Percentiles rank a stretch among this genome's conserved stretches.
Evolutionary conservation across 352 stramenopile species (phyloP).

Genomic region (Peronospora tabacina): DNA sequence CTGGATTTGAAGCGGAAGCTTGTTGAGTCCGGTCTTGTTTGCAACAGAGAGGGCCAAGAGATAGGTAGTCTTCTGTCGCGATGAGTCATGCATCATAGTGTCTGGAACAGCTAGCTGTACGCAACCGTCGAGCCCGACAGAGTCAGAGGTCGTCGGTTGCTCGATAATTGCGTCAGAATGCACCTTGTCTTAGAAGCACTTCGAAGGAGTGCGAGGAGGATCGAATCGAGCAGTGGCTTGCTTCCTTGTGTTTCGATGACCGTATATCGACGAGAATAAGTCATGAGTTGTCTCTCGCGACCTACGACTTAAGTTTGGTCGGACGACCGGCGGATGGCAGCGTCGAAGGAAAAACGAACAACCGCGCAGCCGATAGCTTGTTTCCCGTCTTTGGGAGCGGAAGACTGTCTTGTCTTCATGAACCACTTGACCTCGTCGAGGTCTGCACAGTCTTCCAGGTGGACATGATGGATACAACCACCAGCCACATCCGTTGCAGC

Average conservation of each 20-base stretch:
- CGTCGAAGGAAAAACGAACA: not conserved
- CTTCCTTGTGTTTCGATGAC: slow-evolving; percentile 8
- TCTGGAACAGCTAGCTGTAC: not conserved
- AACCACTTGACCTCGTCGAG: slow-evolving; percentile 8
- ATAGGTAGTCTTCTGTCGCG: slow-evolving; percentile 25
- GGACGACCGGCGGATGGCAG: not conserved
- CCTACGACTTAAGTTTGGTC: not conserved
- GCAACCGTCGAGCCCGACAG: not conserved
- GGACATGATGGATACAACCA: slow-evolving; percentile 1
- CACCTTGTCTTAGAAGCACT: slow-evolving; percentile 9
- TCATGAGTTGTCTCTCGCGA: slow-evolving; percentile 2
- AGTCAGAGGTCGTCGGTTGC: not conserved
- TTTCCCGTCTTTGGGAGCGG: no score
- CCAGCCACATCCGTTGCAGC: not conserved
- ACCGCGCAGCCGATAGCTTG: no score
- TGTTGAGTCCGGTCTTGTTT: slow-evolving; percentile 31
- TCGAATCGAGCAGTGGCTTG: slow-evolving; percentile 7
- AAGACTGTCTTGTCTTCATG: slow-evolving; percentile 1
- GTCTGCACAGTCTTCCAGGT: slow-evolving; percentile 6
- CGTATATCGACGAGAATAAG: not conserved
- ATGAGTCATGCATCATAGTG: slow-evolving; percentile 3
- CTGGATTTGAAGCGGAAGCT: slow-evolving; percentile 28
- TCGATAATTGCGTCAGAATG: slow-evolving; percentile 3
- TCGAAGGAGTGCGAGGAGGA: slow-evolving; percentile 14
- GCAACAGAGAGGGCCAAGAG: slow-evolving; percentile 23